phyloP scores from a whole-genome alignment of 129 eudicot genomes.

The Apium graveolens region DNA sequence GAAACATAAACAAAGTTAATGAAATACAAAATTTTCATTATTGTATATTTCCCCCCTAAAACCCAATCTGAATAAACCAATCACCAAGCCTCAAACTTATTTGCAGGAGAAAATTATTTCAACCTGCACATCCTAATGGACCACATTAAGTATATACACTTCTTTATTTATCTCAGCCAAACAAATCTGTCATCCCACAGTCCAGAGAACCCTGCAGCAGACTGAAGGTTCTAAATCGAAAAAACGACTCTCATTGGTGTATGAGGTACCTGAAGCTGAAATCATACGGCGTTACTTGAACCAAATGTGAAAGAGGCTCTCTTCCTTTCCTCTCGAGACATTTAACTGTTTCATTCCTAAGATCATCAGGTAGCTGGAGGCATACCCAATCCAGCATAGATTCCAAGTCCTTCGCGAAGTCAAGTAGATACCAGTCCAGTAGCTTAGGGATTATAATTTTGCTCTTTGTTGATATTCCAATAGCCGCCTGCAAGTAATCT shows the following conservation, averaged over 20 bases:
- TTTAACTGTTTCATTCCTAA: conserved; percentile 47
- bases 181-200: neutral
- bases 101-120: neutral
- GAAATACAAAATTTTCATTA: neutral
- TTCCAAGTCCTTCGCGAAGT: conserved; percentile 79
- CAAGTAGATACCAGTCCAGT: conserved; percentile 79
- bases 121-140: conserved; percentile 2
- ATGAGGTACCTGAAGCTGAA: conserved; percentile 82
- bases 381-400: conserved; percentile 83
- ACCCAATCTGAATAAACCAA: conserved; percentile 6
- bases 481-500: conserved; percentile 68
- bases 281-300: conserved; percentile 54
- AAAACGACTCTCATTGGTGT: conserved; percentile 22
- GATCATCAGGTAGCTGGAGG: conserved; percentile 64
- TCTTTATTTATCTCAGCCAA: conserved; percentile 1
- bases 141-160: conserved; percentile 15
- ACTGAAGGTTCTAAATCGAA: neutral
- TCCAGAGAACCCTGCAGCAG: conserved; percentile 9
- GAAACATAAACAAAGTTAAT: neutral
- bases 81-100: conserved; percentile 2
- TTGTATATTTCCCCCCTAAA: neutral
- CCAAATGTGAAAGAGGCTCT: conserved; percentile 37
- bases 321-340: conserved; percentile 50
- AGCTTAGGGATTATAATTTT: conserved; percentile 68
- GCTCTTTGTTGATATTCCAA: conserved; percentile 46